A percentile compares a stretch with the other conserved stretches of the same genome.
Evolutionary conservation across 2,329 filamentous ascomycete genomes (phyloP).

Genomic region (Pseudocercospora fijiensis): DNA sequence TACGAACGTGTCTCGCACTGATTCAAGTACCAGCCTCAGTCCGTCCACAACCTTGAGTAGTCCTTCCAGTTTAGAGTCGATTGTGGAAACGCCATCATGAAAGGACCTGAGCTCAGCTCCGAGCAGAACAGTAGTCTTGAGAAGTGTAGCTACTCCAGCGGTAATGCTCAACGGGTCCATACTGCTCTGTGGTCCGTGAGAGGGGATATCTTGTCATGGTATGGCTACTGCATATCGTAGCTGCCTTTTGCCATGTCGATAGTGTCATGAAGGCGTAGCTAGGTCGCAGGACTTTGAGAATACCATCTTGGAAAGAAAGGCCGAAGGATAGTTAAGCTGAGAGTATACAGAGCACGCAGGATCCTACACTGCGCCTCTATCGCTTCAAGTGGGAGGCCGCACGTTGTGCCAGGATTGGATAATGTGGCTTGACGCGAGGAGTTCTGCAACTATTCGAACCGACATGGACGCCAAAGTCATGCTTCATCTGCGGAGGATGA

Average conservation of each 20-base stretch:
- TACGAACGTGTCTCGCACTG: conserved; percentile 6
- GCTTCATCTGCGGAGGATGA: no score
- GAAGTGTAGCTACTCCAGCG: not conserved
- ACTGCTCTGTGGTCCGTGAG: not conserved
- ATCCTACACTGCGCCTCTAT: not conserved
- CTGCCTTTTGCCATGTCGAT: not conserved
- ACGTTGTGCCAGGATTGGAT: not conserved
- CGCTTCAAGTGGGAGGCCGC: not conserved
- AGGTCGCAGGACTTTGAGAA: not conserved
- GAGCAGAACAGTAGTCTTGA: not conserved
- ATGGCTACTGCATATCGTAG: not conserved
- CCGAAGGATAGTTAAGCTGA: not conserved
- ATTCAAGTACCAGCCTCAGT: not conserved
- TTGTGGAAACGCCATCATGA: conserved; percentile 1
- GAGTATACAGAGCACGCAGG: not conserved
- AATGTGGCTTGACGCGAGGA: not conserved
- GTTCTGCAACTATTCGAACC: not conserved
- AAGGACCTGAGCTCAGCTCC: conserved; percentile 6
- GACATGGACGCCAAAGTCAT: no score
- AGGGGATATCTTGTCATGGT: not conserved
- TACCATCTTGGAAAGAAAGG: not conserved
- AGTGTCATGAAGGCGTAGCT: not conserved
- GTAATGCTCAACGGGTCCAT: conserved; percentile 9
- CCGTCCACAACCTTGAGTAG: conserved; percentile 1
- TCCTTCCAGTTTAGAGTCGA: not conserved